Base-by-base conservation (phyloP, 73 alveolate genomes). In the Paramecium primaurelia region DNA sequence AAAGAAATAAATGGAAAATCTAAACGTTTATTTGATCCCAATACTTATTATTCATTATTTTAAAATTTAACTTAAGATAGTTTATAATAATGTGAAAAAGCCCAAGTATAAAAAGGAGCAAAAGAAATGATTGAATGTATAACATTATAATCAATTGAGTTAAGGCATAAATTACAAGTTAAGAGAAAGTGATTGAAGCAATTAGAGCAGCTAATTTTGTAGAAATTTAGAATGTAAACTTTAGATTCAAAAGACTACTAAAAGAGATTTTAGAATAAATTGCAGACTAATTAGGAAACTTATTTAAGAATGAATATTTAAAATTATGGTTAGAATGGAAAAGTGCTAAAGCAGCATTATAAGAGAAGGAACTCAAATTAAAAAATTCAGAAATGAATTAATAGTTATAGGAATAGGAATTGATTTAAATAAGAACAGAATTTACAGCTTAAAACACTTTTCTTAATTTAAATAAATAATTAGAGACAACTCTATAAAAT, bases 141-240 rank as follows among this genome's bases (percentile, higher is more conserved):
- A 12, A 36, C n/a, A 38, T 3, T 75, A 30, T 34, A 36, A 34
- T 75, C 58, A 75, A 38, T 75, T 14, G 60, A 75, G 88, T 75
- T 42, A 75, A 42, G 60, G 60, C 58, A 38, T 22, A 42, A 16
- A 44, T 75, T 36, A 36, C 37, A 30, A 38, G 68, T 38, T n/a
- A 75, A 30, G 88, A 75, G 4, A 75, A 75, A 22, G 88, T 75
- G 14, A 75, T 75, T 30, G 88, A 75, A 36, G 88, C 88, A 6
- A 42, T 75, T 6, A 75, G 88, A 38, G 88, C 88, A 32, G 88
- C 88, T 4, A 75, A 75, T n/a, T 75, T 38, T 75, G 60, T 42
- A 4, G 88, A 75, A 75, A 75, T 75, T 75, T 10, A 75, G 47
- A 75, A 75, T 34, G 88, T 75, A 10, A 34, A 75, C 11, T 36